phyloP scores from a whole-genome alignment of 495 filamentous ascomycete species.

The Aspergillus cavernicola region DNA sequence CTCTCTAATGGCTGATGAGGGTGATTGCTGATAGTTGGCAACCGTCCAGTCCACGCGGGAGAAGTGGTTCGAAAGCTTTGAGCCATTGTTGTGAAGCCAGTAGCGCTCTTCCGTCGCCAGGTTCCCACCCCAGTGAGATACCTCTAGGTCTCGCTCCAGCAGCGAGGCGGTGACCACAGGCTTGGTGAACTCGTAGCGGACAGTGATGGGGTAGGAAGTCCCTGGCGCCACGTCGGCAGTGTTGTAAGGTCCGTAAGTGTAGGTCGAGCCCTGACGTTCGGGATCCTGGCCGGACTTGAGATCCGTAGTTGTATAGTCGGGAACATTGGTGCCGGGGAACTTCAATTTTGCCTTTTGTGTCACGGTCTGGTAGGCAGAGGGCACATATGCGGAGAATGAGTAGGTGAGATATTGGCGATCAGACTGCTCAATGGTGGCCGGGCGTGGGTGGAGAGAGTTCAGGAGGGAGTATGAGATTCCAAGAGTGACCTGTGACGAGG shows the following conservation, averaged over 20 bases:
- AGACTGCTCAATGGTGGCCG: constrained; percentile 70
- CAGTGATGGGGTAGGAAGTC: constrained; percentile 62
- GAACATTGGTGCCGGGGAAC: constrained; percentile 70
- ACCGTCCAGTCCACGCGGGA: constrained; percentile 78
- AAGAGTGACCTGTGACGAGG: constrained; percentile 75
- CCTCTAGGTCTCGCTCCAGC: constrained; percentile 86
- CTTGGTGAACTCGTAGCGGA: constrained; percentile 95
- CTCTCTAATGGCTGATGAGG: constrained; percentile 74
- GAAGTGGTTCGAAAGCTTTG: constrained; percentile 79
- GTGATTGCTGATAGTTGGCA: constrained; percentile 67
- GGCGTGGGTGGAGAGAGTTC: constrained; percentile 70
- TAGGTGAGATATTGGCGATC: constrained; percentile 86
- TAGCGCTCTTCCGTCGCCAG: constrained; percentile 92
- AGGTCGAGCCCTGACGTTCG: constrained; percentile 75
- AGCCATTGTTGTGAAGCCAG: constrained; percentile 80
- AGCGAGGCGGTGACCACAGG: constrained; percentile 72
- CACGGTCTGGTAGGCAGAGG: constrained; percentile 73
- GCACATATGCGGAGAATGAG: constrained; percentile 75
- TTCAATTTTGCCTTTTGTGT: constrained; percentile 98
- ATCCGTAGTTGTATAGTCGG: constrained; percentile 73
- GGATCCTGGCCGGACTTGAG: constrained; percentile 68
- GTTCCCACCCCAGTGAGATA: constrained; percentile 98
- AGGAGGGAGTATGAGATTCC: constrained; percentile 81
- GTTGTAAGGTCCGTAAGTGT: constrained; percentile 89
- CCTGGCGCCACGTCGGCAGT: constrained; percentile 65